A percentile compares a stretch with the other conserved stretches of the same genome.
phyloP scores from a whole-genome alignment of 2,329 filamentous ascomycete species.

The Zalaria sp. region DNA sequence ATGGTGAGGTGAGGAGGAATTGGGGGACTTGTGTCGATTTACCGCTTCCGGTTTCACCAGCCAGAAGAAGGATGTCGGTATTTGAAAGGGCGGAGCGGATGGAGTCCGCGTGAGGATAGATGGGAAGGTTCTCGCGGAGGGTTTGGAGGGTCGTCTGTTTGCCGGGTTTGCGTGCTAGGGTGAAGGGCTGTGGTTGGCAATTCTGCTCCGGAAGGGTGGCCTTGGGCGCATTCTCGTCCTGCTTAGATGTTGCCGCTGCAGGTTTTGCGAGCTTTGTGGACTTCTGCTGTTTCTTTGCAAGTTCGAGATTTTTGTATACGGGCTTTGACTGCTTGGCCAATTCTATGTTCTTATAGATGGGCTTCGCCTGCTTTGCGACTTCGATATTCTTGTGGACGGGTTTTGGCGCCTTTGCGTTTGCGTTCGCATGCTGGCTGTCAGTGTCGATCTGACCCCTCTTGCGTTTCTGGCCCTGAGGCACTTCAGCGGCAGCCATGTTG shows the following conservation, averaged over 20 bases:
- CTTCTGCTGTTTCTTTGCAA: constrained; percentile 1
- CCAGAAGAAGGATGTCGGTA: constrained; percentile 63
- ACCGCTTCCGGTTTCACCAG: constrained; percentile 90
- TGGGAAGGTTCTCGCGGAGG: constrained; percentile 48
- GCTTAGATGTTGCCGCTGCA: not conserved
- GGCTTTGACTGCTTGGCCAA: not conserved
- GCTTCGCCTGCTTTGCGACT: not conserved
- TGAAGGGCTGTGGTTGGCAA: not conserved
- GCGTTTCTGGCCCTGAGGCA: constrained; percentile 4
- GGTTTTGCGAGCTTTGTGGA: not conserved
- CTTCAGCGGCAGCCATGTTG: too few species aligned
- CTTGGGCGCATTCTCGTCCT: not conserved
- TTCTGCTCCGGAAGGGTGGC: not conserved
- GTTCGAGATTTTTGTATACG: constrained; percentile 3
- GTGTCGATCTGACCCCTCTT: constrained; percentile 3
- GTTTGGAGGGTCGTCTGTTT: too few species aligned
- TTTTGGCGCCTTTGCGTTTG: not conserved
- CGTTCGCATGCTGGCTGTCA: not conserved
- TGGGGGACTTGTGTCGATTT: constrained; percentile 96
- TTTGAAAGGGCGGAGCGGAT: constrained; percentile 50
- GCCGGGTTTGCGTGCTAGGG: too few species aligned
- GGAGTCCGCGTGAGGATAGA: constrained; percentile 59
- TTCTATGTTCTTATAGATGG: not conserved
- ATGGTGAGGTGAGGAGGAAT: constrained; percentile 65
- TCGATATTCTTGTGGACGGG: constrained; percentile 3